Conservation (phyloP, 176 grass and related monocot genomes). For the Alloteropsis semialata region DNA sequence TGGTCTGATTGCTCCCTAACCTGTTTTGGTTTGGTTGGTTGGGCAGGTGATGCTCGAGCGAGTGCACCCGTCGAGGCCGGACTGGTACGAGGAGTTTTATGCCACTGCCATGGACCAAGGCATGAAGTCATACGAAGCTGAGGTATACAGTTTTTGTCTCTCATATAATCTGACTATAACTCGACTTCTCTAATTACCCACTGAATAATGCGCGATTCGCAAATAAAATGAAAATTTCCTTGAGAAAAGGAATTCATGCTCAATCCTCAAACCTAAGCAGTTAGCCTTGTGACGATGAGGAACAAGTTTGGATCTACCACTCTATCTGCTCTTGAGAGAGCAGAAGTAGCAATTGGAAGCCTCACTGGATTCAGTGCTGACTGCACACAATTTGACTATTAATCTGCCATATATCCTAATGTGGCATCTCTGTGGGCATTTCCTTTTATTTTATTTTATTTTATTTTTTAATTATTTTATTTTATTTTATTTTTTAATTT, state of each 20-base stretch:
- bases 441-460: too few species aligned
- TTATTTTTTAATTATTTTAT: too few species aligned
- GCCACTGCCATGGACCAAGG: conserved; percentile 54
- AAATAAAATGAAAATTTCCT: background rate
- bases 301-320: background rate
- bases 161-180: background rate
- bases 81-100: conserved; percentile 72
- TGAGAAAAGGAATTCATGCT: background rate
- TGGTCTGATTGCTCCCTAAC: background rate
- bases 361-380: background rate
- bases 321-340: background rate
- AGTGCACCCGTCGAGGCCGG: conserved; percentile 63
- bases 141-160: conserved; percentile 51
- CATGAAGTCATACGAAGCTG: conserved; percentile 64
- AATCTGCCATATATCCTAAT: background rate
- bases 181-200: background rate
- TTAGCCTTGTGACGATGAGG: background rate
- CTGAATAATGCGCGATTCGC: background rate
- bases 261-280: background rate
- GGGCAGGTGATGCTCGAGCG: conserved; percentile 53
- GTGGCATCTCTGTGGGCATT: background rate
- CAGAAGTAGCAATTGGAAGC: background rate
- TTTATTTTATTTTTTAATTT: too few species aligned
- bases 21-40: background rate
- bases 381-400: background rate